phyloP scores from a whole-genome alignment of 2,329 filamentous ascomycete genomes.

The Podosphaera aphanis region DNA sequence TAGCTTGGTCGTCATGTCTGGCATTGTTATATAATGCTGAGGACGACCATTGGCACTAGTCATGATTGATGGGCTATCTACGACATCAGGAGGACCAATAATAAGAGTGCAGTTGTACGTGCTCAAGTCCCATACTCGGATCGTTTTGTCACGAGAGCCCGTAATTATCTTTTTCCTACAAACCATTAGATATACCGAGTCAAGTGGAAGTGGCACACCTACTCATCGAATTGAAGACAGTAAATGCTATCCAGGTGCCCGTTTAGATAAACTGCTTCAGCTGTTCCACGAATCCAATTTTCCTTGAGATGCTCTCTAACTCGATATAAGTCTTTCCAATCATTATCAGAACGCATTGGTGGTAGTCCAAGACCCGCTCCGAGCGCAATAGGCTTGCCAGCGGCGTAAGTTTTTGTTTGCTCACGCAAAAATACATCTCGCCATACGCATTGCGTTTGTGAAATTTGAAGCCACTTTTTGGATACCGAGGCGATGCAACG shows the following conservation, averaged over 20 bases:
- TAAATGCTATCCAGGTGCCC: slow-evolving; percentile 94
- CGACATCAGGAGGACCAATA: slow-evolving; percentile 53
- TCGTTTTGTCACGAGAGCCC: slow-evolving; percentile 82
- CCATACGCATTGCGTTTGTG: slow-evolving; percentile 35
- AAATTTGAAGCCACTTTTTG: slow-evolving; percentile 23
- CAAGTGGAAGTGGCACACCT: slow-evolving; percentile 17
- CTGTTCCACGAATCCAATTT: slow-evolving; percentile 59
- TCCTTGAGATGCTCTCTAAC: slow-evolving; percentile 52
- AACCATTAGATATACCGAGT: slow-evolving; percentile 16
- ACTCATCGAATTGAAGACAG: slow-evolving; percentile 95
- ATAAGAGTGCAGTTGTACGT: slow-evolving; percentile 67
- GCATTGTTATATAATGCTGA: slow-evolving; percentile 31
- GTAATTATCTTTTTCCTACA: slow-evolving; percentile 78
- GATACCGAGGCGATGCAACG: slow-evolving; percentile 27
- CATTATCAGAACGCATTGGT: slow-evolving; percentile 31
- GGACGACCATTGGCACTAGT: slow-evolving; percentile 26
- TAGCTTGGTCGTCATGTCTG: slow-evolving; percentile 17
- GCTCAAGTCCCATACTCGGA: slow-evolving; percentile 87
- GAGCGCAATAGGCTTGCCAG: slow-evolving; percentile 26
- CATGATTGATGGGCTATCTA: slow-evolving; percentile 28
- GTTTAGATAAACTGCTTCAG: slow-evolving; percentile 68
- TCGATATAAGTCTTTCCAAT: slow-evolving; percentile 73
- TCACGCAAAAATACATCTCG: slow-evolving; percentile 37
- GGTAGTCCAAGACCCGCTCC: slow-evolving; percentile 35
- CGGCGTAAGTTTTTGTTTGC: slow-evolving; percentile 36